Evolutionary conservation across 2,329 filamentous ascomycete species (phyloP).

Genomic region (Graphiopsis chlorocephala): DNA sequence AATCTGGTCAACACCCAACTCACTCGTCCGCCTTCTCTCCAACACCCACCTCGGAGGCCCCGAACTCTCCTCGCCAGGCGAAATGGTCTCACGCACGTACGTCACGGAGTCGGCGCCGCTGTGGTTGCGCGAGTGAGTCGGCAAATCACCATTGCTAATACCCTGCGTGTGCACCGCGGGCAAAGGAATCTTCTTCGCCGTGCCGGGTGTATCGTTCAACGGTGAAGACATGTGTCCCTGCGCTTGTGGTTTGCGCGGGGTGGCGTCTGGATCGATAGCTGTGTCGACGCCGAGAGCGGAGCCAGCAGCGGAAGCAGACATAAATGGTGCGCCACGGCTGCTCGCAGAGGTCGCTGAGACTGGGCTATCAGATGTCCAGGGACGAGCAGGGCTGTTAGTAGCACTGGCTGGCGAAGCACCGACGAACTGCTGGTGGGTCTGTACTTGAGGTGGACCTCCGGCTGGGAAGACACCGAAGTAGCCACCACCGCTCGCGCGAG

Average conservation of each 20-base stretch:
- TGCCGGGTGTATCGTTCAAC: slow-evolving; percentile 21
- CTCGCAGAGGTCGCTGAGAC: slow-evolving; percentile 12
- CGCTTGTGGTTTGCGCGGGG: slow-evolving; percentile 20
- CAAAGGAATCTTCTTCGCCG: slow-evolving; percentile 12
- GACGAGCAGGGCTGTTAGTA: slow-evolving; percentile 7
- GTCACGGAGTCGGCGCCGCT: slow-evolving; percentile 65
- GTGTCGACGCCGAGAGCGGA: slow-evolving; percentile 1
- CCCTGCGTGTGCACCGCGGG: not conserved
- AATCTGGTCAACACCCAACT: slow-evolving; percentile 61
- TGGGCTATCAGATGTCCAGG: slow-evolving; percentile 6
- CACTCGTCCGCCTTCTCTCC: slow-evolving; percentile 64
- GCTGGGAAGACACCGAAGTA: slow-evolving; percentile 10
- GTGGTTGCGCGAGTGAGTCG: slow-evolving; percentile 34
- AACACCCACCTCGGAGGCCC: slow-evolving; percentile 64
- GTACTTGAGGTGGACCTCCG: not conserved
- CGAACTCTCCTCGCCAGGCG: slow-evolving; percentile 47
- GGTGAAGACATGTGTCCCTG: slow-evolving; percentile 17
- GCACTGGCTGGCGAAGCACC: slow-evolving; percentile 6
- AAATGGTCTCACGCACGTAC: slow-evolving; percentile 53
- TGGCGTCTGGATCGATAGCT: slow-evolving; percentile 19
- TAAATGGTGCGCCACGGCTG: slow-evolving; percentile 9
- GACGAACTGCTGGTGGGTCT: not conserved
- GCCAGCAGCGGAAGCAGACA: slow-evolving; percentile 5
- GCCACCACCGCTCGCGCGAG: slow-evolving; percentile 1
- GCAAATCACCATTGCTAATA: not conserved